A percentile compares a stretch with the other conserved stretches of the same genome.
phyloP scores from a whole-genome alignment of 495 filamentous ascomycete genomes.

The Neurospora sp. region DNA sequence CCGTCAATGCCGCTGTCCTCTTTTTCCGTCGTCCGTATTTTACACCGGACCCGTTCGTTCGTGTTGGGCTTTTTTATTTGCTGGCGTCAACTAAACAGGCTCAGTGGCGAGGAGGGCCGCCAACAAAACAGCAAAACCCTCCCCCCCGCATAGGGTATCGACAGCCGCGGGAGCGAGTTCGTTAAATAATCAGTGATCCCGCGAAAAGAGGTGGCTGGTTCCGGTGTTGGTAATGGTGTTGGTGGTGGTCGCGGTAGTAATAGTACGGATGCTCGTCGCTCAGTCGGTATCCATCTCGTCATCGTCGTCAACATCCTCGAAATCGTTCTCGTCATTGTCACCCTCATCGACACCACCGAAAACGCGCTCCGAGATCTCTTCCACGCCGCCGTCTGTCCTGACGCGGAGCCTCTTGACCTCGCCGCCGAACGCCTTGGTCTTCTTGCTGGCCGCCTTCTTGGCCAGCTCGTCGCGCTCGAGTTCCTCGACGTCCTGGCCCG shows the following conservation, averaged over 20 bases:
- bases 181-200: not conserved
- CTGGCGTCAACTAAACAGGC: not conserved
- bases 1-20: not conserved
- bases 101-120: not conserved
- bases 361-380: slow-evolving; percentile 35
- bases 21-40: not conserved
- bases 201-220: not conserved
- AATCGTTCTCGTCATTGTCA: slow-evolving; percentile 45
- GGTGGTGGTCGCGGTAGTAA: not conserved
- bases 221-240: not conserved
- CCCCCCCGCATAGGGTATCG: not conserved
- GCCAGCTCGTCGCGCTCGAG: slow-evolving; percentile 29
- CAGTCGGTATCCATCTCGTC: slow-evolving; percentile 61
- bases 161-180: not conserved
- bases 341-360: slow-evolving; percentile 13
- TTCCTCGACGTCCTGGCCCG: slow-evolving; percentile 46
- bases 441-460: slow-evolving; percentile 21
- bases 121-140: not conserved
- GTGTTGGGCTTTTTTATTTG: not conserved
- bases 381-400: slow-evolving; percentile 55
- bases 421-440: slow-evolving; percentile 42
- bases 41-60: not conserved
- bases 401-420: slow-evolving; percentile 54
- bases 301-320: slow-evolving; percentile 34
- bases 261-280: slow-evolving; percentile 9